Conservation (phyloP, 768 basidiomycete species). For the Sistotremastrum suecicum region DNA sequence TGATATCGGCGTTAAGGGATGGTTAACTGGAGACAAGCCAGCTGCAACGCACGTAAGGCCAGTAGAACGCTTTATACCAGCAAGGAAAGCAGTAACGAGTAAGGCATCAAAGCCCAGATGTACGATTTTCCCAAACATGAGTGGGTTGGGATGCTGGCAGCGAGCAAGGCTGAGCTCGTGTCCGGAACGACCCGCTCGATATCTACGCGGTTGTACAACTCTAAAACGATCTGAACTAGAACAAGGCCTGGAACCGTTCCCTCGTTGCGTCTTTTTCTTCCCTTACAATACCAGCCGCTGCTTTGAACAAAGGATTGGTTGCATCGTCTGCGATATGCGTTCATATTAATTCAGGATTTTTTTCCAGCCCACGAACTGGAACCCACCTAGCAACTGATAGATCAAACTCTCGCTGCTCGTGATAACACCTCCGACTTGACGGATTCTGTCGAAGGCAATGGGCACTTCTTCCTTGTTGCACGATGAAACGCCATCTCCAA, state of each 20-base stretch:
- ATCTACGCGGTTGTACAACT: too few relatives aligned
- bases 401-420: conserved; percentile 71
- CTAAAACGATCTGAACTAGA: conserved; percentile 3
- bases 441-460: conserved; percentile 54
- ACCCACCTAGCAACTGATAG: conserved; percentile 59
- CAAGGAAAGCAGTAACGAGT: conserved; percentile 67
- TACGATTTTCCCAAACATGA: conserved; percentile 55
- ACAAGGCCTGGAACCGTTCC: conserved; percentile 18
- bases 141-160: background rate
- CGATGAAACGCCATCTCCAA: conserved; percentile 78
- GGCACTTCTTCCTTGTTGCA: conserved; percentile 71
- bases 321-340: conserved; percentile 37
- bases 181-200: background rate
- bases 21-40: background rate
- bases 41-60: conserved; percentile 59
- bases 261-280: conserved; percentile 57
- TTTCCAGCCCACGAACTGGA: conserved; percentile 4
- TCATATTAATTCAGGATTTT: too few relatives aligned
- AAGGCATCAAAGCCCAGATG: conserved; percentile 68
- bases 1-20: conserved; percentile 15
- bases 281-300: conserved; percentile 59
- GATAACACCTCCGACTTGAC: conserved; percentile 59
- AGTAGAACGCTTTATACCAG: conserved; percentile 72
- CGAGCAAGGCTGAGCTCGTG: background rate
- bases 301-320: conserved; percentile 47